A percentile compares a stretch with the other conserved stretches of the same genome.
Conservation (phyloP, 2,329 filamentous ascomycete genomes). For the Fusarium decemcellulare region DNA sequence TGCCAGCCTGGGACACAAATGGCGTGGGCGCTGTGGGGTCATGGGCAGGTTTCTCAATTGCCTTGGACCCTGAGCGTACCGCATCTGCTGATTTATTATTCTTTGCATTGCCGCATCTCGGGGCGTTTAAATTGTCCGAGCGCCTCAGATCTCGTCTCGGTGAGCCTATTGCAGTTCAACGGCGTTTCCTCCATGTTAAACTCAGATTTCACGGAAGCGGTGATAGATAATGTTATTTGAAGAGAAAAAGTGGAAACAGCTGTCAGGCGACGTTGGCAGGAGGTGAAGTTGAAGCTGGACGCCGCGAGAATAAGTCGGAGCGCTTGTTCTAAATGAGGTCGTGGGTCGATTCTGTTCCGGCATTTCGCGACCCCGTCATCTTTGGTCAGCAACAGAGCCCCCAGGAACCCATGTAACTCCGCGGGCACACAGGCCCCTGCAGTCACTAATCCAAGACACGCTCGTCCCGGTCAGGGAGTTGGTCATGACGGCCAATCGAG, state of each 20-base stretch:
- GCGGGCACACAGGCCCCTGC: slow-evolving; percentile 2
- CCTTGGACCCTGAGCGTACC: neutral
- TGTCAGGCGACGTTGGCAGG: neutral
- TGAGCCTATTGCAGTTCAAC: neutral
- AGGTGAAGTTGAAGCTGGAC: neutral
- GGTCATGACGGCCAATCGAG: slow-evolving; percentile 18
- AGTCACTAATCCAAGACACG: neutral
- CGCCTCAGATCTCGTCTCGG: slow-evolving; percentile 14
- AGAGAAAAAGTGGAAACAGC: neutral
- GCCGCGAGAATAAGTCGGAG: slow-evolving; percentile 26
- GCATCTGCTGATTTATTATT: slow-evolving; percentile 26
- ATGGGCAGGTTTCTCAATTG: slow-evolving; percentile 23
- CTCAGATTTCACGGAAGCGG: too few species aligned
- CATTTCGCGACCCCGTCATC: slow-evolving; percentile 21
- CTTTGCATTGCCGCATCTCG: slow-evolving; percentile 18
- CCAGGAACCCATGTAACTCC: neutral
- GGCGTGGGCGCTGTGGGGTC: slow-evolving; percentile 33
- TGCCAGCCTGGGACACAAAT: slow-evolving; percentile 23
- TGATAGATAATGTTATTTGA: neutral
- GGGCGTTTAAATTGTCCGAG: slow-evolving; percentile 11
- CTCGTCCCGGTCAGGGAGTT: neutral
- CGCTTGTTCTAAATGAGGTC: neutral
- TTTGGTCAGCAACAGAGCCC: neutral
- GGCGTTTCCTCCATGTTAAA: neutral
- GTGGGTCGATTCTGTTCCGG: slow-evolving; percentile 28